Evolutionary conservation across 1,284 basidiomycete genomes (phyloP), one percentile per base, ranked within the genome.

Genomic region (Neonothopanus nambi): DNA sequence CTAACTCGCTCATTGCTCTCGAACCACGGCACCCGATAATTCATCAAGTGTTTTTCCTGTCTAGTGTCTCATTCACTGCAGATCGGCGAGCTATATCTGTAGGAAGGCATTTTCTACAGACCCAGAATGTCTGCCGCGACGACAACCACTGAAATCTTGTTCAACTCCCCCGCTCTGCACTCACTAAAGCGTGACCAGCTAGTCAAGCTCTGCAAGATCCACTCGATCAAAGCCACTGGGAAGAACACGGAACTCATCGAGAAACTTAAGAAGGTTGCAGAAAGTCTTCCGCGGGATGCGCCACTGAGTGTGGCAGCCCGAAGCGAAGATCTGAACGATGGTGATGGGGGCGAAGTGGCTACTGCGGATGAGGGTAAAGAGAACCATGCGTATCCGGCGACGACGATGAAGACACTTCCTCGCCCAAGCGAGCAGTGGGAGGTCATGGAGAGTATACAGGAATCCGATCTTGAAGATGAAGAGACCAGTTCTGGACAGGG

Each of bases 121-220:
- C 6, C 24, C 13, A 21, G 33, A 17, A 57, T 57, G 55, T 46
- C 55, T 20, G 37, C 48, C 12, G 28, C 49, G 5, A 44, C 83
- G 37, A 82, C 82, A 5, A 87, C 85, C 1, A 88, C 85, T 0
- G 77, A 88, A 61, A 91, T 91, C 48, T 70, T 91, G 7, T 89
- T 87, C 72, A 89, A 91, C 68, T 88, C 87, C 3, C 87, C 88
- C 0, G 89, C 89, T 0, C 69, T 91, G 21, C 81, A 89, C 64
- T 86, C 87, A 11, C 79, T 91, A 38, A 90, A 89, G 66, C 85
- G 89, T 45, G 82, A 89, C 46, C 89, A 91, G 63, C 84, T 91
- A 40, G 77, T 89, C 55, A 89, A 87, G 59, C 75, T 91, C 41
- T 91, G 89, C 80, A 91, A 91, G 67, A 79, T 84, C 21, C 87